Evolutionary conservation across 805 yeast species (phyloP).

Genomic region (Pichia heedii): DNA sequence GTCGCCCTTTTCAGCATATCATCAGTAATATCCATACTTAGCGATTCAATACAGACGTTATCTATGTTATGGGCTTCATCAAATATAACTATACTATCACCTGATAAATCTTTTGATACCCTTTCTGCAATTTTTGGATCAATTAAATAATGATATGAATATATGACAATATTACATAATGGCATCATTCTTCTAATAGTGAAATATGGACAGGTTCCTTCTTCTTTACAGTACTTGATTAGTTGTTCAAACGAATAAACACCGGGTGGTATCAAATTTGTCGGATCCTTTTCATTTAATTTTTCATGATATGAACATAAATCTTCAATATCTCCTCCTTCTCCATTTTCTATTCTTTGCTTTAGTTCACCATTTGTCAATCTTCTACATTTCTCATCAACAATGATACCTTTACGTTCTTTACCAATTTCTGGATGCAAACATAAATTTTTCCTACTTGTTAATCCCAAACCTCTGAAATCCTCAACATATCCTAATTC

Average conservation of each 20-base stretch:
- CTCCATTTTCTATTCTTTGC: slow-evolving; percentile 51
- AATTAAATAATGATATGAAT: slow-evolving; percentile 89
- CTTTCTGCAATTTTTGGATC: slow-evolving; percentile 97
- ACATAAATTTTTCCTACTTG: slow-evolving; percentile 91
- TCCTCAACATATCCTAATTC: slow-evolving; percentile 85
- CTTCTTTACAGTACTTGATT: slow-evolving; percentile 63
- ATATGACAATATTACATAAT: slow-evolving; percentile 85
- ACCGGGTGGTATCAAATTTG: slow-evolving; percentile 82
- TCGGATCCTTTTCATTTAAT: slow-evolving; percentile 77
- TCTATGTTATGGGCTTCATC: slow-evolving; percentile 99
- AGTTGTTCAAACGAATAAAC: slow-evolving; percentile 89
- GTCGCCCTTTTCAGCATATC: slow-evolving; percentile 82
- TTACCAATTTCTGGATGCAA: slow-evolving; percentile 79
- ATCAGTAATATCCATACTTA: slow-evolving; percentile 86
- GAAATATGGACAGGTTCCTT: slow-evolving; percentile 90
- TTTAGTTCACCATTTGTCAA: slow-evolving; percentile 87
- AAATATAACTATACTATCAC: slow-evolving; percentile 88
- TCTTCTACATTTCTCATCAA: slow-evolving; percentile 93
- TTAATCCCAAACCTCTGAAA: slow-evolving; percentile 87
- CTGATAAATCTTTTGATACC: slow-evolving; percentile 84
- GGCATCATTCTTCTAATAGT: slow-evolving; percentile 97
- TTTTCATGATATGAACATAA: slow-evolving; percentile 90
- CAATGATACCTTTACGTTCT: slow-evolving; percentile 84
- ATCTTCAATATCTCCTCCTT: slow-evolving; percentile 39
- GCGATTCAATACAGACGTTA: slow-evolving; percentile 94